These are phyloP conservation scores for Oryza nivara DNA, from an alignment of 176 grass and related monocot genomes.

Conservation along the genomic window DNA sequence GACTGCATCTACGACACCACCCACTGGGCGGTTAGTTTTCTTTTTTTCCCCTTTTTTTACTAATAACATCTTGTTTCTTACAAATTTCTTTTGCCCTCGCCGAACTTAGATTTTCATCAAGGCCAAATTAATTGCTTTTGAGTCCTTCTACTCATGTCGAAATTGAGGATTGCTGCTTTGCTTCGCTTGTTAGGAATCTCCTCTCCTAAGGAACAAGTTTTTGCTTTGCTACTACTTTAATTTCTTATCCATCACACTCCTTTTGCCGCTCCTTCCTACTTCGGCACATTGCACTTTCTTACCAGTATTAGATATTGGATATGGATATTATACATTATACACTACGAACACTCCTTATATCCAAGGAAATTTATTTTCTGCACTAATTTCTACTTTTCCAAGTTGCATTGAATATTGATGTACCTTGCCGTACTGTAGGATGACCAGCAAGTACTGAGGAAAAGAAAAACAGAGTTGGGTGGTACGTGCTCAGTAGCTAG, in stretches of 20 bases:
- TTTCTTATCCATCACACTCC: too few relatives aligned
- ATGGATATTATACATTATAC: background rate
- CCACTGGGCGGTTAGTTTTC: constrained; percentile 68
- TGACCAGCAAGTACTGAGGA: constrained; percentile 72
- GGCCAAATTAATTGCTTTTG: too few relatives aligned
- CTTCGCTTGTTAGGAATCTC: background rate
- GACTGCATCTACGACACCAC: constrained; percentile 78
- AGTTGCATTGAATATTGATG: constrained; percentile 21
- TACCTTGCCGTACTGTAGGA: constrained; percentile 53
- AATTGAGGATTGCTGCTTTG: too few relatives aligned
- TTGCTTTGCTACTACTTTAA: too few relatives aligned
- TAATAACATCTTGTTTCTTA: background rate
- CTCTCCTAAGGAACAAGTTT: background rate
- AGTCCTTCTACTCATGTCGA: too few relatives aligned
- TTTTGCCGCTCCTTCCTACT: too few relatives aligned
- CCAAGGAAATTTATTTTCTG: constrained; percentile 2
- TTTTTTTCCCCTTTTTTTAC: too few relatives aligned
- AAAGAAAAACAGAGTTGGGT: constrained; percentile 95
- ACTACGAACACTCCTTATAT: background rate
- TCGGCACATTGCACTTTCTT: too few relatives aligned
- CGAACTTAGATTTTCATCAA: too few relatives aligned
- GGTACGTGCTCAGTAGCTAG: constrained; percentile 75
- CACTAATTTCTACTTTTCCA: constrained; percentile 6
- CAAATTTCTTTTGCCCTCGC: too few relatives aligned
- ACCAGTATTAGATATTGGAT: too few relatives aligned